Conservation (phyloP, 1,139 yeast genomes). For the Suhomyces panamericanus region DNA sequence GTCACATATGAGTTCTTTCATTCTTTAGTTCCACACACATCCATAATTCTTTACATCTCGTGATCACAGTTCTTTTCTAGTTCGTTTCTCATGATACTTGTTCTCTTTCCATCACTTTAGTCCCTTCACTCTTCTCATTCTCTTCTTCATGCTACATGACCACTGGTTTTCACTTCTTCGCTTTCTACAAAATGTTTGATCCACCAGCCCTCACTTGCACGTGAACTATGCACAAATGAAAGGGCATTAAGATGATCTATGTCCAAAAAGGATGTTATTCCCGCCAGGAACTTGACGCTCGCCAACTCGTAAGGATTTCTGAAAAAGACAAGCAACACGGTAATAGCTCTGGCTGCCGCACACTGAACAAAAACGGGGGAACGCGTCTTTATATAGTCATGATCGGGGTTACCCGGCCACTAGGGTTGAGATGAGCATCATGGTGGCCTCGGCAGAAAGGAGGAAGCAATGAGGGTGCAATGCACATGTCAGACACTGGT, state of each 20-base stretch:
- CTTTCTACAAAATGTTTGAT: slow-evolving; percentile 36
- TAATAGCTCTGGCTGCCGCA: slow-evolving; percentile 59
- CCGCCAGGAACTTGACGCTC: slow-evolving; percentile 59
- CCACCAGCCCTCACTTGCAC: slow-evolving; percentile 52
- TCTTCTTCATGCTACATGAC: no score
- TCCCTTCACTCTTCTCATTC: no score
- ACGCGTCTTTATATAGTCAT: slow-evolving; percentile 7
- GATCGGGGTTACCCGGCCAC: slow-evolving; percentile 17
- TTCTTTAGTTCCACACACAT: no score
- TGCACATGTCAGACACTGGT: neutral
- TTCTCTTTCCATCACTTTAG: no score
- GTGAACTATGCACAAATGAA: slow-evolving; percentile 27
- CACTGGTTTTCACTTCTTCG: no score
- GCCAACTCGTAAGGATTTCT: slow-evolving; percentile 52
- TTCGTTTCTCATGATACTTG: no score
- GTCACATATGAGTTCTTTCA: no score
- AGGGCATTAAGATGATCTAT: slow-evolving; percentile 54
- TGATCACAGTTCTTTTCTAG: no score
- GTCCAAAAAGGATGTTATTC: slow-evolving; percentile 41
- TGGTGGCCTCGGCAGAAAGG: neutral
- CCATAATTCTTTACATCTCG: no score
- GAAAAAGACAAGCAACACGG: slow-evolving; percentile 59
- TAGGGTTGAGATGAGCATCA: slow-evolving; percentile 1
- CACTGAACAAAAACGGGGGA: slow-evolving; percentile 30
- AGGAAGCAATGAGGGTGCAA: neutral